Conservation (phyloP, 495 filamentous ascomycete species). For the Aspergillus nidulans region DNA sequence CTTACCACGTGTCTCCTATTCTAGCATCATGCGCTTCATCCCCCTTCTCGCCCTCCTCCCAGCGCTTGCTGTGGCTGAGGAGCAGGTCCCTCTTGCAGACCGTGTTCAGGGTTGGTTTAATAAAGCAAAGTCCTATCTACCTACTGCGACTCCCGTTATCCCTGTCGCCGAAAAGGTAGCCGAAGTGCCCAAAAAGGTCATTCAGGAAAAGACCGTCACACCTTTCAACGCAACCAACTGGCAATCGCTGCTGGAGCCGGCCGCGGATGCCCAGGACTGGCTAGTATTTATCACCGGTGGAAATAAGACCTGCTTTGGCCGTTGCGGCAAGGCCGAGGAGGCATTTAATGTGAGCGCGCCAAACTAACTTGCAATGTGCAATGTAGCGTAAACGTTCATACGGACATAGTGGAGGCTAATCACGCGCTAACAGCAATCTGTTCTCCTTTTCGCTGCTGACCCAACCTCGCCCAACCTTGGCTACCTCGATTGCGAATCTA, state of each 20-base stretch:
- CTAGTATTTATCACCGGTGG: constrained; percentile 75
- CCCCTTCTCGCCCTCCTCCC: constrained; percentile 61
- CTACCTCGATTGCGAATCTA: constrained; percentile 71
- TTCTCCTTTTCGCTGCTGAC: constrained; percentile 59
- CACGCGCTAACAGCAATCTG: constrained; percentile 51
- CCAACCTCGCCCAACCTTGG: constrained; percentile 67
- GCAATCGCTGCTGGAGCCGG: constrained; percentile 61
- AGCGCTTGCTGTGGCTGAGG: constrained; percentile 65
- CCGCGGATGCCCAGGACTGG: constrained; percentile 69
- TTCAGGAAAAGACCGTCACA: constrained; percentile 51
- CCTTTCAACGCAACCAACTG: constrained; percentile 69
- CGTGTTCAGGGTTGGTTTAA: constrained; percentile 62
- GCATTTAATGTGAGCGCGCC: constrained; percentile 50
- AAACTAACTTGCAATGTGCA: not conserved
- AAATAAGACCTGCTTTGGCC: constrained; percentile 81
- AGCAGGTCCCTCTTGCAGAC: constrained; percentile 68
- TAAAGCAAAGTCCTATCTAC: constrained; percentile 56
- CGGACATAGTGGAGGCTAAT: constrained; percentile 11
- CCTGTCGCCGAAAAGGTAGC: constrained; percentile 48
- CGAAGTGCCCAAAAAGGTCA: constrained; percentile 49
- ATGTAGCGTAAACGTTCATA: not conserved
- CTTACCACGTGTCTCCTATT: constrained; percentile 10
- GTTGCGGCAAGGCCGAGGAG: constrained; percentile 49
- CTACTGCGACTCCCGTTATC: constrained; percentile 45
- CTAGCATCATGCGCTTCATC: constrained; percentile 62